Evolutionary conservation across 2,329 filamentous ascomycete species (phyloP), one percentile per base, ranked within the genome.

Genomic region (Ophiostoma angusticollis): DNA sequence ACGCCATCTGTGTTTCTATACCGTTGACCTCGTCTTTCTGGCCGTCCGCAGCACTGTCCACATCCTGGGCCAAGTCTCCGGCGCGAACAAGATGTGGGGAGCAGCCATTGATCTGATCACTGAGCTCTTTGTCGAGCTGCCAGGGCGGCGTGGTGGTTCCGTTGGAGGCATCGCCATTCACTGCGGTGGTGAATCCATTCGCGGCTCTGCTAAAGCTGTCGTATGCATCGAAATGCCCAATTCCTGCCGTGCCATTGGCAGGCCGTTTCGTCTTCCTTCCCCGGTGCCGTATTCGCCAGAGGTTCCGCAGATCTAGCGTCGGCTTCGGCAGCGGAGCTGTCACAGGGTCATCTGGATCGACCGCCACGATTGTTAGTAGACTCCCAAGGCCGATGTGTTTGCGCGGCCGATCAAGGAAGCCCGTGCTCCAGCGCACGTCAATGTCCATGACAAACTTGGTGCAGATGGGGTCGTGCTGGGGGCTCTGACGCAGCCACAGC

Each of bases 371-470:
- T 19, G 63, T 65, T 9, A 60, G 56, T 45, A 62, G 58, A n/a
- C 62, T 60, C 35, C 57, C 62, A 37, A 62, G 60, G 9, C 63
- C 63, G 24, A 61, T 49, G 5, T 45, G 51, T 23, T 45, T 49
- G 16, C 47, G 45, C 28, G 36, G 58, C 48, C 42, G 58, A 48
- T 54, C 44, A 5, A 53, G 50, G 23, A 65, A 61, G 14, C 61
- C 59, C 4, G 59, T 59, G 16, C 61, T 54, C 65, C 66, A 70
- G 19, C 61, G 57, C 28, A 67, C 58, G 45, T 70, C 65, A 36
- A 69, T 55, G 27, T 69, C 64, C 54, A 70, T 59, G 37, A 65
- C 49, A 49, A 65, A 70, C 31, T 65, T 57, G 2, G 68, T 71
- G 17, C 47, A 33, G 1, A 45, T 36, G 5, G 46, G 35, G 7